These are phyloP conservation scores for Asterochloris sp. DNA, from an alignment of 139 green algal genomes.

Conservation along the genomic window DNA sequence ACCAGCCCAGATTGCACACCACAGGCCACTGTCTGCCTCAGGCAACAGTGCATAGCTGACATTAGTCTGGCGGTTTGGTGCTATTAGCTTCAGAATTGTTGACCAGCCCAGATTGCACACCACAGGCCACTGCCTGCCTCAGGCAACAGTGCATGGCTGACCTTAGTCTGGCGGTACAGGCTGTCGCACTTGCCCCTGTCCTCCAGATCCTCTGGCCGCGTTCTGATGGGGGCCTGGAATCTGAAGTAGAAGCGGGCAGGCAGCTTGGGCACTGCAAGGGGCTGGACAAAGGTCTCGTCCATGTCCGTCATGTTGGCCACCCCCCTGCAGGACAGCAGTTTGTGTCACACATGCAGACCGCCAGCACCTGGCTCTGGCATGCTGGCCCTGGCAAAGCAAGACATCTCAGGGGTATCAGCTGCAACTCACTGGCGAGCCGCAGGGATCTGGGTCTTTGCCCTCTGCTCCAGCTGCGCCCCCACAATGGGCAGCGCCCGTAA, in stretches of 20 bases:
- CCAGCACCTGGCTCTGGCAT: background rate
- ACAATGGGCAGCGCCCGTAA: slow-evolving; percentile 55
- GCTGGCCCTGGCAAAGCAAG: background rate
- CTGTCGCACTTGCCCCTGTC: slow-evolving; percentile 49
- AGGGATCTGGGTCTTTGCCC: slow-evolving; percentile 19
- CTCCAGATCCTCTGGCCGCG: slow-evolving; percentile 30
- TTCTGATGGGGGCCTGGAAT: slow-evolving; percentile 51
- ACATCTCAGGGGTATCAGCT: too few species aligned
- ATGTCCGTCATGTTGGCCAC: slow-evolving; percentile 24
- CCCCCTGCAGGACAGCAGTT: slow-evolving; percentile 32
- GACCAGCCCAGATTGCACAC: too few species aligned
- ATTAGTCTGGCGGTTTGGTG: too few species aligned
- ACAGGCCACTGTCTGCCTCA: too few species aligned
- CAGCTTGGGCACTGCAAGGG: slow-evolving; percentile 49
- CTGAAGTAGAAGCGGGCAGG: slow-evolving; percentile 86
- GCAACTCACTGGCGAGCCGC: slow-evolving; percentile 25
- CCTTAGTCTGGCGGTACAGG: slow-evolving; percentile 58
- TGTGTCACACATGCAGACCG: background rate
- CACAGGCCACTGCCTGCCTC: too few species aligned
- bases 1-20: too few species aligned
- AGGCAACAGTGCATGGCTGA: too few species aligned
- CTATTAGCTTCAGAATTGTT: too few species aligned
- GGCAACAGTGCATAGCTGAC: too few species aligned
- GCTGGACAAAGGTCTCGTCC: slow-evolving; percentile 53
- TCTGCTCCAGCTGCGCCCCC: slow-evolving; percentile 42